Conservation (phyloP, 768 basidiomycete genomes). For the Suillus fuscotomentosus region DNA sequence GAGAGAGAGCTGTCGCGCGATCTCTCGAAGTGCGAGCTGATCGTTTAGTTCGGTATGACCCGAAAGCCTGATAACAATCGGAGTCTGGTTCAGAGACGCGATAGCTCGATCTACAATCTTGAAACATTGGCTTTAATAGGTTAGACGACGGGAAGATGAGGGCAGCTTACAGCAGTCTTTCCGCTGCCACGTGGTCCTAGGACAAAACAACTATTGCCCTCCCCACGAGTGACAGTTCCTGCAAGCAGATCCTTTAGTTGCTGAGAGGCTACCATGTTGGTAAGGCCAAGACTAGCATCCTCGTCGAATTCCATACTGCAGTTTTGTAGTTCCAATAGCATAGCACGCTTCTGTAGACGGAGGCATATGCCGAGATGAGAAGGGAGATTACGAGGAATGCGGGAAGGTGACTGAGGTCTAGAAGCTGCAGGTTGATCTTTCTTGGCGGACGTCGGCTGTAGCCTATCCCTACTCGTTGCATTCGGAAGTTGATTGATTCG, state of each 20-base stretch:
- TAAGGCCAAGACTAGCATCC: slow-evolving; percentile 32
- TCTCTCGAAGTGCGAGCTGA: slow-evolving; percentile 87
- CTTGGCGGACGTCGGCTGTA: slow-evolving; percentile 13
- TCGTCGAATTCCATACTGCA: slow-evolving; percentile 21
- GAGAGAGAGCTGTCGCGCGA: slow-evolving; percentile 77
- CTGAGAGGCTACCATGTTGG: slow-evolving; percentile 51
- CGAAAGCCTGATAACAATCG: slow-evolving; percentile 78
- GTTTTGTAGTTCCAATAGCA: slow-evolving; percentile 46
- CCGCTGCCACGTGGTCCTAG: slow-evolving; percentile 86
- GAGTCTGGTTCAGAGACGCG: slow-evolving; percentile 40
- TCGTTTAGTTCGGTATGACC: slow-evolving; percentile 87
- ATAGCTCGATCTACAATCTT: slow-evolving; percentile 67
- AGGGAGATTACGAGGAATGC: slow-evolving; percentile 33
- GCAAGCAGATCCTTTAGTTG: slow-evolving; percentile 63
- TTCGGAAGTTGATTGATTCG: slow-evolving; percentile 14
- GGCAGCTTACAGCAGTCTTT: slow-evolving; percentile 67
- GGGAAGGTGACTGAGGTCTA: slow-evolving; percentile 15
- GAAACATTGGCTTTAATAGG: slow-evolving; percentile 2
- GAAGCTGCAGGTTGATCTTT: slow-evolving; percentile 11
- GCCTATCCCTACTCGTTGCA: slow-evolving; percentile 16
- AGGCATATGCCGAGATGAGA: slow-evolving; percentile 45
- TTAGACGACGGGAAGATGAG: slow-evolving; percentile 4
- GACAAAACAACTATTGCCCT: slow-evolving; percentile 92
- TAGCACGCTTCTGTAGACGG: slow-evolving; percentile 55
- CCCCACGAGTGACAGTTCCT: slow-evolving; percentile 76